These are phyloP conservation scores for Trifolium repens DNA, from an alignment of 306 rosid genomes.

Conservation along the genomic window DNA sequence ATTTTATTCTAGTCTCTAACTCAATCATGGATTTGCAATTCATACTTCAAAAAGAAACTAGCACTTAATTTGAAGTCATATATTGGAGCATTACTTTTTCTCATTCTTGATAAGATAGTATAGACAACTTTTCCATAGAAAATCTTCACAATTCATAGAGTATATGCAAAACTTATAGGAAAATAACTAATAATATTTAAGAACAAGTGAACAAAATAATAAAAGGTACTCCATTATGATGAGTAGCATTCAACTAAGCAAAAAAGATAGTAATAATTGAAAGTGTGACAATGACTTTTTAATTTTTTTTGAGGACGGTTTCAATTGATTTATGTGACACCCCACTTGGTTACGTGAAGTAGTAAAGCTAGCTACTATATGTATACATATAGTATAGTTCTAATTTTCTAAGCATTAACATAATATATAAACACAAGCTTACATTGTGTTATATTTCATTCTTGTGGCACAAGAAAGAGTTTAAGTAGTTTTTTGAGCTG, in stretches of 20 bases:
- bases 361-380: constrained; percentile 23
- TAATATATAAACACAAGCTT: constrained; percentile 38
- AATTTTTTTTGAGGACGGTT: constrained; percentile 21
- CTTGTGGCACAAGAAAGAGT: constrained; percentile 47
- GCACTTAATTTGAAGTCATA: neutral
- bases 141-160: neutral
- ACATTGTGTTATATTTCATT: constrained; percentile 26
- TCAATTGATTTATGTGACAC: constrained; percentile 31
- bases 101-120: constrained; percentile 7
- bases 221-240: constrained; percentile 56
- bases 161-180: neutral
- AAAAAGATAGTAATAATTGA: constrained; percentile 54
- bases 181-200: neutral
- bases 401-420: neutral
- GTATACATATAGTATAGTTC: constrained; percentile 32
- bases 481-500: neutral
- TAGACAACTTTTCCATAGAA: constrained; percentile 1
- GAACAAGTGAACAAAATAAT: constrained; percentile 29
- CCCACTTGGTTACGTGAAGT: constrained; percentile 43
- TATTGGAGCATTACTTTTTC: constrained; percentile 15
- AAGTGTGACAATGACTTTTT: constrained; percentile 42
- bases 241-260: constrained; percentile 48
- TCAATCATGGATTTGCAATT: constrained; percentile 12
- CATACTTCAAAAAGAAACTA: neutral
- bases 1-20: neutral